Conservation (phyloP, 345 rosid species). For the Zanthoxylum bungeanum region DNA sequence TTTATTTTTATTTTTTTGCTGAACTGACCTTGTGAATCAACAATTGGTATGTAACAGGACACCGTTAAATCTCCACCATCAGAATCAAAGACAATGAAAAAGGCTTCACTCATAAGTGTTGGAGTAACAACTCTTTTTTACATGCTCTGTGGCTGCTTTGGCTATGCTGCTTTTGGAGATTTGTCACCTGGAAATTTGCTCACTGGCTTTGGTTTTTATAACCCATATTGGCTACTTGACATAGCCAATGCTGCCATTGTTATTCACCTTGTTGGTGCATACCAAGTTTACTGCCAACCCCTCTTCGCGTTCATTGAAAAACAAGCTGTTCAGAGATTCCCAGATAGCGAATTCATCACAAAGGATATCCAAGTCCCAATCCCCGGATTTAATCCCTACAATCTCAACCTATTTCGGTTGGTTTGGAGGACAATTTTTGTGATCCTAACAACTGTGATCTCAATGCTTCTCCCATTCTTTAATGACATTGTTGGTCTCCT, state of each 20-base stretch:
- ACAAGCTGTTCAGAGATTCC: constrained; percentile 38
- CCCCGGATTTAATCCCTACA: constrained; percentile 42
- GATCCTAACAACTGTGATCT: constrained; percentile 55
- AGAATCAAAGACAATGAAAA: constrained; percentile 80
- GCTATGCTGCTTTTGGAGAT: constrained; percentile 92
- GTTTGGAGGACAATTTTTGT: constrained; percentile 90
- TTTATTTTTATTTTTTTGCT: not conserved
- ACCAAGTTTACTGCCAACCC: constrained; percentile 94
- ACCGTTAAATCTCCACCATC: constrained; percentile 65
- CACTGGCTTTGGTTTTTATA: constrained; percentile 70
- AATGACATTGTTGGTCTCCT: constrained; percentile 77
- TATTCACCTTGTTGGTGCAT: constrained; percentile 80
- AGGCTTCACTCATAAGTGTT: constrained; percentile 64
- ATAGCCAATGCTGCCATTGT: constrained; percentile 81
- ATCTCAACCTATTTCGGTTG: constrained; percentile 67
- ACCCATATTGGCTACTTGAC: constrained; percentile 91
- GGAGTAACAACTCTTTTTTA: constrained; percentile 78
- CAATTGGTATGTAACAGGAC: constrained; percentile 35
- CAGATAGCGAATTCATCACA: constrained; percentile 55
- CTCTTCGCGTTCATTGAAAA: constrained; percentile 78
- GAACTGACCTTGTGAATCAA: not conserved
- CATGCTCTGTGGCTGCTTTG: constrained; percentile 87
- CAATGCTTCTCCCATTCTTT: constrained; percentile 92
- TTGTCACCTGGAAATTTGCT: constrained; percentile 74
- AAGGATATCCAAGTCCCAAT: constrained; percentile 51